Conservation (phyloP, 441 rosid genomes). For the Adansonia madagascariensis region DNA sequence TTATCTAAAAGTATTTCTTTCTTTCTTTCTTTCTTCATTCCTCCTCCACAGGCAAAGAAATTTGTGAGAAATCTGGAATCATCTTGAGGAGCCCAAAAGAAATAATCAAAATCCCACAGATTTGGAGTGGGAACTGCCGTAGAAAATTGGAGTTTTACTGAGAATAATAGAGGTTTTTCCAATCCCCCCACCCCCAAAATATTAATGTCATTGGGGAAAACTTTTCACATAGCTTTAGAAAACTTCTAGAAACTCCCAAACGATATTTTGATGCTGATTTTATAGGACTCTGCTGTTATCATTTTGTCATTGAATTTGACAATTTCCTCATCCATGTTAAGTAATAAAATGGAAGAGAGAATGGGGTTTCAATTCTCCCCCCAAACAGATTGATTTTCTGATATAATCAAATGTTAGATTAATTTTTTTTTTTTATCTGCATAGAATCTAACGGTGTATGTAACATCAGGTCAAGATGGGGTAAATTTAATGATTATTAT, state of each 20-base stretch:
- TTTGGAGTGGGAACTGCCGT: slow-evolving; percentile 22
- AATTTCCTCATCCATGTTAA: not conserved
- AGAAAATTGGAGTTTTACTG: slow-evolving; percentile 12
- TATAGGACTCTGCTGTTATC: not conserved
- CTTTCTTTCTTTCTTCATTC: slow-evolving; percentile 4
- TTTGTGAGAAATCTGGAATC: slow-evolving; percentile 65
- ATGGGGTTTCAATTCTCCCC: not conserved
- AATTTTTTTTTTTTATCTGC: too few relatives aligned
- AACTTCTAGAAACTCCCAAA: not conserved
- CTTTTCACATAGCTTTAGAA: not conserved
- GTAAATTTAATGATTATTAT: too few relatives aligned
- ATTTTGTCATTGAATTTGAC: not conserved
- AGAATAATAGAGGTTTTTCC: slow-evolving; percentile 32
- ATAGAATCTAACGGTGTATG: too few relatives aligned
- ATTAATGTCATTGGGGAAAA: not conserved
- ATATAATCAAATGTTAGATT: too few relatives aligned
- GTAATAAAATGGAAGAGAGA: not conserved
- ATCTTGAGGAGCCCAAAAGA: slow-evolving; percentile 43
- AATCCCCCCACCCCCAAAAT: not conserved
- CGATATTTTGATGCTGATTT: not conserved
- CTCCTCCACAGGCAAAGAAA: slow-evolving; percentile 72
- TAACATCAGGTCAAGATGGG: too few relatives aligned
- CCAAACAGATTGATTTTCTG: too few relatives aligned
- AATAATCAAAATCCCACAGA: slow-evolving; percentile 3
- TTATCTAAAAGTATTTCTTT: not conserved